Percentiles rank a stretch among this genome's conserved stretches.
These are phyloP conservation scores for Conringia planisiliqua DNA, from an alignment of 345 rosid species.

Conservation along the genomic window DNA sequence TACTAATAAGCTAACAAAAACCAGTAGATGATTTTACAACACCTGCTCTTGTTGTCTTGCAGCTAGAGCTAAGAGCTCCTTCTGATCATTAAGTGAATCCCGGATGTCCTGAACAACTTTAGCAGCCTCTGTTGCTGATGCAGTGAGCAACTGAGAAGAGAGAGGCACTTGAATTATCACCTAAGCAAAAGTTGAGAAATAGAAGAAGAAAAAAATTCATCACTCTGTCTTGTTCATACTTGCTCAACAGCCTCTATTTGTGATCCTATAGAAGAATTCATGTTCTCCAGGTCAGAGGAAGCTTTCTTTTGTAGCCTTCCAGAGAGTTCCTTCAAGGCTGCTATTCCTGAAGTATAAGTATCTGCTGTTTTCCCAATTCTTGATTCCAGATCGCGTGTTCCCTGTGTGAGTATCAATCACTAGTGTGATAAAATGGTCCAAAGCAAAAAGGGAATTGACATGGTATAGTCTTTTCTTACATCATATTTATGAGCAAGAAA, in stretches of 20 bases:
- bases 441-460: not conserved
- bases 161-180: not conserved
- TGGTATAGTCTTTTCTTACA: conserved; percentile 40
- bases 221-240: conserved; percentile 39
- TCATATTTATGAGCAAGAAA: conserved; percentile 76
- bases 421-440: conserved; percentile 1
- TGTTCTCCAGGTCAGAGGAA: conserved; percentile 54
- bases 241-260: conserved; percentile 49
- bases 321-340: conserved; percentile 53
- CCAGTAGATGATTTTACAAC: not conserved
- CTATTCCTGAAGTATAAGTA: conserved; percentile 51
- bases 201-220: not conserved
- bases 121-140: conserved; percentile 49
- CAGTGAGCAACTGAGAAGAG: conserved; percentile 53
- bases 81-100: conserved; percentile 60
- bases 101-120: conserved; percentile 50
- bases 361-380: conserved; percentile 55
- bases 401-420: conserved; percentile 44
- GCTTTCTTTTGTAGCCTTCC: conserved; percentile 45
- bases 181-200: not conserved
- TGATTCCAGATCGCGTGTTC: conserved; percentile 51
- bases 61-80: conserved; percentile 52
- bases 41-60: conserved; percentile 73
- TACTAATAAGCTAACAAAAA: not conserved
- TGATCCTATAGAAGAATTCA: conserved; percentile 40